phyloP scores from a whole-genome alignment of 306 rosid species.

The Cucurbita argyrosperma region DNA sequence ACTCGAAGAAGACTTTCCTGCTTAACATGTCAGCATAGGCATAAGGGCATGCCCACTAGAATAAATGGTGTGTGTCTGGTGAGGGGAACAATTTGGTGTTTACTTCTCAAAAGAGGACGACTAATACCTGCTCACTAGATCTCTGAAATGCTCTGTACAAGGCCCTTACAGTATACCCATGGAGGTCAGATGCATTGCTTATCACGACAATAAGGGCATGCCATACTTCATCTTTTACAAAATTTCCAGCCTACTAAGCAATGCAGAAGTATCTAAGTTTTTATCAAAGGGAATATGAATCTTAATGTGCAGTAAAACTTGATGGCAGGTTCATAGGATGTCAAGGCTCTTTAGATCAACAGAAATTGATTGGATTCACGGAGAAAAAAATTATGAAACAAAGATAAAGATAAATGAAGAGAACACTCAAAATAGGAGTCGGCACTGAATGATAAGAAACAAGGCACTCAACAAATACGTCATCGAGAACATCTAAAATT shows the following conservation, averaged over 20 bases:
- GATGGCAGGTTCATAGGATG: background rate
- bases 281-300: background rate
- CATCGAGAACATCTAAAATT: background rate
- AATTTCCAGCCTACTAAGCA: conserved; percentile 99
- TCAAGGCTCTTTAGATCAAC: background rate
- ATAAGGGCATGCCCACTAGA: background rate
- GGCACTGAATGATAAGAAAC: background rate
- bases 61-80: background rate
- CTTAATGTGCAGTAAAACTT: background rate
- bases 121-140: conserved; percentile 67
- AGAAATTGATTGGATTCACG: background rate
- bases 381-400: background rate
- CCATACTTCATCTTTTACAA: conserved; percentile 96
- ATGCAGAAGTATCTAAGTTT: conserved; percentile 39
- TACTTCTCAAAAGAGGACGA: conserved; percentile 12
- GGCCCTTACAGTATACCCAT: conserved; percentile 82
- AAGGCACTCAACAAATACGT: background rate
- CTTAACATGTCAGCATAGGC: conserved; percentile 11
- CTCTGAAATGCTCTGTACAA: conserved; percentile 72
- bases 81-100: conserved; percentile 5
- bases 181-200: conserved; percentile 92
- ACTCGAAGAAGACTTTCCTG: conserved; percentile 97
- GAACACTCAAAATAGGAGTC: background rate
- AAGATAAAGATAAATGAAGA: background rate
- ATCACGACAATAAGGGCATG: conserved; percentile 71